Evolutionary conservation across 495 filamentous ascomycete genomes (phyloP).

Genomic region (Penicillium dipodomyicola): DNA sequence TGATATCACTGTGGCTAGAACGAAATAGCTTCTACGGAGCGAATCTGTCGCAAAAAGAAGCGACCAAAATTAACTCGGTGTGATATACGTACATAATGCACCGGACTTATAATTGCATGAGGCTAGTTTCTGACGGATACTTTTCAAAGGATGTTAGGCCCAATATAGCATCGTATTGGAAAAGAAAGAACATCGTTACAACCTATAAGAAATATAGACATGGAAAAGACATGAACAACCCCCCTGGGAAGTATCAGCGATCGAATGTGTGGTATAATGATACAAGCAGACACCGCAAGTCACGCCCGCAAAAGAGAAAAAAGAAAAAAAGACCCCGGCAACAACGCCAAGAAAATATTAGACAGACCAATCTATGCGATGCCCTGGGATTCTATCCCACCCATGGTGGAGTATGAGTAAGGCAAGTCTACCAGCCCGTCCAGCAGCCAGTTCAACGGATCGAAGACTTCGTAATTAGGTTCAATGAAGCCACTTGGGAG

Average conservation of each 20-base stretch:
- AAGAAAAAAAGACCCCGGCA: neutral
- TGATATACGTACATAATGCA: conserved; percentile 9
- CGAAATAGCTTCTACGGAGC: neutral
- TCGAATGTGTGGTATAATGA: conserved; percentile 32
- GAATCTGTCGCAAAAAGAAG: neutral
- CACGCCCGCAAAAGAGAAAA: conserved; percentile 16
- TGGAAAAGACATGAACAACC: conserved; percentile 18
- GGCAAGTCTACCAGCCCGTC: conserved; percentile 82
- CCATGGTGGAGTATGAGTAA: conserved; percentile 49
- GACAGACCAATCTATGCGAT: conserved; percentile 27
- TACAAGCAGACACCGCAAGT: conserved; percentile 24
- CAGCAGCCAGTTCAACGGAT: conserved; percentile 87
- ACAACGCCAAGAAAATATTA: conserved; percentile 18
- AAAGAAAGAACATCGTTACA: conserved; percentile 9
- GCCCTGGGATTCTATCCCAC: conserved; percentile 41
- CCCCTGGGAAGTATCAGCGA: conserved; percentile 24
- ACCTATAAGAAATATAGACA: conserved; percentile 10
- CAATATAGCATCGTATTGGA: conserved; percentile 2
- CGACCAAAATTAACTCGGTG: conserved; percentile 2
- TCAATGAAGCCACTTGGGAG: conserved; percentile 57
- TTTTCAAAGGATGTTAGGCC: neutral
- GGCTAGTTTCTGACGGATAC: neutral
- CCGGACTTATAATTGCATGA: conserved; percentile 11
- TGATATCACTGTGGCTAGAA: neutral
- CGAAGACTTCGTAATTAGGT: conserved; percentile 77